Conservation (phyloP, 2,329 filamentous ascomycete genomes). For the Cladophialophora bantiana region DNA sequence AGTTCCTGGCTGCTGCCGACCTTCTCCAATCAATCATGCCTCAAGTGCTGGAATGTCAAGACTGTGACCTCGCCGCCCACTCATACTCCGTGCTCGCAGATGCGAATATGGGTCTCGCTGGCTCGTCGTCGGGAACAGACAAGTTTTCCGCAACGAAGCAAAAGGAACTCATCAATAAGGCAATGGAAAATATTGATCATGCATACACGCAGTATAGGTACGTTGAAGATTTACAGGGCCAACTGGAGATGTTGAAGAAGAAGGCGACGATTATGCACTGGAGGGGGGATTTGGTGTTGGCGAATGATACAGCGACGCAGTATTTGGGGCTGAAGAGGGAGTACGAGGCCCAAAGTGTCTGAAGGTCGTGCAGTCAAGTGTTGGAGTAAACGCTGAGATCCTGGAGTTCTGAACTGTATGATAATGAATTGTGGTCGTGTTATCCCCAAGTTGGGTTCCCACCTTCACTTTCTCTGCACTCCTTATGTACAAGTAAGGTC, state of each 20-base stretch:
- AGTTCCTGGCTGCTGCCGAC: conserved; percentile 71
- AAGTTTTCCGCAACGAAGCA: conserved; percentile 47
- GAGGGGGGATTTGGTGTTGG: conserved; percentile 67
- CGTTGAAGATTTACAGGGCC: conserved; percentile 71
- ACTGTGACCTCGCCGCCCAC: conserved; percentile 66
- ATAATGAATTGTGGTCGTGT: conserved; percentile 16
- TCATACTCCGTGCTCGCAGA: conserved; percentile 77
- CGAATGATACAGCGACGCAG: conserved; percentile 68
- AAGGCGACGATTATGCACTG: conserved; percentile 78
- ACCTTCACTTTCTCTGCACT: conserved; percentile 17
- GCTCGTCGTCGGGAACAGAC: conserved; percentile 50
- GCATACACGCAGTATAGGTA: conserved; percentile 70
- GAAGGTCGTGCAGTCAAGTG: neutral
- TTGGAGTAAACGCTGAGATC: neutral
- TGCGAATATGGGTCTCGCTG: conserved; percentile 78
- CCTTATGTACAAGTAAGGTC: conserved; percentile 31
- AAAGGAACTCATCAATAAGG: conserved; percentile 65
- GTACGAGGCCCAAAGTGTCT: conserved; percentile 39
- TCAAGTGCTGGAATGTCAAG: conserved; percentile 75
- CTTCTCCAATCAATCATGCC: conserved; percentile 75
- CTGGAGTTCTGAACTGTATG: conserved; percentile 12
- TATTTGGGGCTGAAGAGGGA: conserved; percentile 66
- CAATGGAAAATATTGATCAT: conserved; percentile 66
- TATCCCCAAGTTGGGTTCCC: neutral
- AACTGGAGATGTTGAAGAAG: conserved; percentile 82